Evolutionary conservation across 2,329 filamentous ascomycete species (phyloP).

Genomic region (Colletotrichum orchidophilum): DNA sequence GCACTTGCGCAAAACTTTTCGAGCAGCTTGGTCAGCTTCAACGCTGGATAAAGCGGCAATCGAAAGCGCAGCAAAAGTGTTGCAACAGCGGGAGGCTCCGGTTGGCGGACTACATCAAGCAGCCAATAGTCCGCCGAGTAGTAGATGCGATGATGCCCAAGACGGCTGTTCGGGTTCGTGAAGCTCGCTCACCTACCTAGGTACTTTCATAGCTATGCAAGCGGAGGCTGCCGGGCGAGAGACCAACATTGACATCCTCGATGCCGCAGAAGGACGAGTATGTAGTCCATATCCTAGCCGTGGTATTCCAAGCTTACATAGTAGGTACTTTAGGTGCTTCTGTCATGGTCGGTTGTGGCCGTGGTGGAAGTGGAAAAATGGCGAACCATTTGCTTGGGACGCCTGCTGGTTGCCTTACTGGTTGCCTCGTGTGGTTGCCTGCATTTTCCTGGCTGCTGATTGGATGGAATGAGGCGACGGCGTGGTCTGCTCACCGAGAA

Average conservation of each 20-base stretch:
- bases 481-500: conserved; percentile 2
- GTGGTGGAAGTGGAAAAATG: not conserved
- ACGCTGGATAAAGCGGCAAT: not conserved
- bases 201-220: not conserved
- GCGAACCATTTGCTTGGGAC: not conserved
- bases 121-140: not conserved
- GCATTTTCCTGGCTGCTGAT: not conserved
- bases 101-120: not conserved
- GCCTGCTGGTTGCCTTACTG: not conserved
- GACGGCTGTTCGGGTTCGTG: not conserved
- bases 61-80: too few species aligned
- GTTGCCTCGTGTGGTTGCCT: conserved; percentile 11
- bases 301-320: not conserved
- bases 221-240: not conserved
- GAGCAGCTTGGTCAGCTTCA: not conserved
- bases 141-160: not conserved
- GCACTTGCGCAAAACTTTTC: not conserved
- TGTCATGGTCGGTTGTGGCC: not conserved
- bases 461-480: not conserved
- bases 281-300: not conserved
- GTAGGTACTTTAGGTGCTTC: not conserved
- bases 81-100: too few species aligned
- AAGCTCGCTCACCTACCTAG: not conserved
- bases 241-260: not conserved
- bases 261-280: not conserved